Evolutionary conservation across 1,139 yeast genomes (phyloP).

Genomic region (Hyphopichia pseudoburtonii): DNA sequence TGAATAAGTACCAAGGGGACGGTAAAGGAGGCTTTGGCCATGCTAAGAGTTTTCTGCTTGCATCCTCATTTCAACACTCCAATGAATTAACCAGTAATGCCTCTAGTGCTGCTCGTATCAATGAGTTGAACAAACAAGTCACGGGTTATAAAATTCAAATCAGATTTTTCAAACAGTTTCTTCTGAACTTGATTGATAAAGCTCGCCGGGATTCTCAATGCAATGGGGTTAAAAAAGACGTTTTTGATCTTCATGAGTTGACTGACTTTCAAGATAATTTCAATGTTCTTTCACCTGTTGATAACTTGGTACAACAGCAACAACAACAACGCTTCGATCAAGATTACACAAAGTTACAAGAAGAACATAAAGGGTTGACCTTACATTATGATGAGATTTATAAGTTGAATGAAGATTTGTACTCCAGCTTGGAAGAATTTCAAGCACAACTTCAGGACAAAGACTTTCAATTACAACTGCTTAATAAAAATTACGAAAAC

Average conservation of each 20-base stretch:
- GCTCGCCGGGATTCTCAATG: slow-evolving; percentile 10
- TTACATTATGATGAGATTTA: slow-evolving; percentile 37
- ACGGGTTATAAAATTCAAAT: slow-evolving; percentile 46
- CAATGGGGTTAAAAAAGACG: slow-evolving; percentile 6
- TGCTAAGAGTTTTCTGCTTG: not conserved
- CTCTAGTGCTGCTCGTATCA: slow-evolving; percentile 19
- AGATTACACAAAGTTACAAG: slow-evolving; percentile 12
- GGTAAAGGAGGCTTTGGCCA: slow-evolving; percentile 3
- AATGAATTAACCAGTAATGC: slow-evolving; percentile 1
- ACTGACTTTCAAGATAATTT: slow-evolving; percentile 23
- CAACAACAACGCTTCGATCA: slow-evolving; percentile 4
- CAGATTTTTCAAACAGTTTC: slow-evolving; percentile 40
- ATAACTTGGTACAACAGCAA: slow-evolving; percentile 2
- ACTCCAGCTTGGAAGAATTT: slow-evolving; percentile 35
- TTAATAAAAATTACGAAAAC: slow-evolving; percentile 15
- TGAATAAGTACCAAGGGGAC: slow-evolving; percentile 11
- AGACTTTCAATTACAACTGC: slow-evolving; percentile 19
- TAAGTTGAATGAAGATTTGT: slow-evolving; percentile 40
- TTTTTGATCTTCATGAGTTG: slow-evolving; percentile 23
- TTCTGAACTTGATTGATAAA: slow-evolving; percentile 37
- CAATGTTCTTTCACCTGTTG: slow-evolving; percentile 14
- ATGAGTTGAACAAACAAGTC: slow-evolving; percentile 39
- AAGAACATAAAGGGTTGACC: slow-evolving; percentile 20
- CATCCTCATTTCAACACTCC: not conserved
- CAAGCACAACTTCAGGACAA: slow-evolving; percentile 29